phyloP scores from a whole-genome alignment of 345 rosid species.

The Odontarrhena argentea region DNA sequence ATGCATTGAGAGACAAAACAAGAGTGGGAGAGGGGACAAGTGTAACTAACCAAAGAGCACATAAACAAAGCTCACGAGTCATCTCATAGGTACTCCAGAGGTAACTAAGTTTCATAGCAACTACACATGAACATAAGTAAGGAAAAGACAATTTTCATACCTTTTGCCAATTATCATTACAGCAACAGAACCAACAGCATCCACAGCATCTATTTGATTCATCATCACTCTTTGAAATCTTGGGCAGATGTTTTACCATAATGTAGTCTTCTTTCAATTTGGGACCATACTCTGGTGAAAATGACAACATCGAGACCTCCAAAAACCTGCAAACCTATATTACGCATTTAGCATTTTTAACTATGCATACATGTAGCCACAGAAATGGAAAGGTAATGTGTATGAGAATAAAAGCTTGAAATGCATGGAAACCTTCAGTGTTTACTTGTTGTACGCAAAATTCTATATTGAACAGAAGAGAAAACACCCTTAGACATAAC shows the following conservation, averaged over 20 bases:
- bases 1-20: conserved; percentile 4
- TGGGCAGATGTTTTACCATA: conserved; percentile 91
- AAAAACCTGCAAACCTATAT: conserved; percentile 94
- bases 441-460: conserved; percentile 20
- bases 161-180: conserved; percentile 98
- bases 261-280: conserved; percentile 94
- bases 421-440: conserved; percentile 1
- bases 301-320: conserved; percentile 96
- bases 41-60: conserved; percentile 5
- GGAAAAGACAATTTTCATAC: conserved; percentile 48
- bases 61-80: conserved; percentile 14
- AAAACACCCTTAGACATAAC: conserved; percentile 31
- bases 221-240: conserved; percentile 58
- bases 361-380: conserved; percentile 26
- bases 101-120: conserved; percentile 9
- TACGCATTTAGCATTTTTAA: conserved; percentile 41
- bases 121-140: conserved; percentile 16
- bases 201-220: conserved; percentile 70
- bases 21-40: conserved; percentile 2
- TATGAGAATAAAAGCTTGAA: conserved; percentile 18
- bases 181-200: conserved; percentile 78
- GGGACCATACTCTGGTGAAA: conserved; percentile 92
- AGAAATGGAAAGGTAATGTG: conserved; percentile 23
- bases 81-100: conserved; percentile 13
- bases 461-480: conserved; percentile 31